Evolutionary conservation across 2,329 filamentous ascomycete species (phyloP), one percentile per base, ranked within the genome.

Genomic region (Fusarium compactum): DNA sequence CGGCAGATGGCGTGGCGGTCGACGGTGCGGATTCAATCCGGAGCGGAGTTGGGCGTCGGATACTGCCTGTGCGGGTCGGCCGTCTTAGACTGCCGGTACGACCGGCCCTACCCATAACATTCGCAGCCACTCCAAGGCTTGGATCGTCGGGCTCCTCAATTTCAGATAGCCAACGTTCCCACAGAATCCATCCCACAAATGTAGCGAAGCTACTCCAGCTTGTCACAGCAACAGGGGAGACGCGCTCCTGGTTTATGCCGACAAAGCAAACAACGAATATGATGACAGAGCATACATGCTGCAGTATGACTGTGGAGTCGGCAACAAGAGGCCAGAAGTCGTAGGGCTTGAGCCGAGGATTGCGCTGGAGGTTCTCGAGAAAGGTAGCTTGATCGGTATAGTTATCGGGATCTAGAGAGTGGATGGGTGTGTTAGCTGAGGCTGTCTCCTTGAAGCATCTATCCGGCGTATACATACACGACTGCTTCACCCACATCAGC

Each of bases 311-410:
- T 5, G 95, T 98, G 16, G 93, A 95, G 79, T 98, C 95, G 61
- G 94, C 93, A 53, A 98, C 94, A 34, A 99, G 86, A 11, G 95
- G 94, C 95, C 96, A 99, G 81, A 99, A 99, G 77, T 98, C 95
- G 80, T 99, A 99, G 0, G 95, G 95, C 72, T 96, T 92, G 55
- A 98, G 87, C 43, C 95, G 91, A 7, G 95, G 95, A 79, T 99
- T 99, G 50, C 95, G 90, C 80, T 99, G 95, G 20, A 99, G 89
- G 75, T 97, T 94, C 78, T 98, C 95, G 72, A 99, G 90, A 76
- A 99, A 99, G 3, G 96, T 98, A 65, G 93, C 93, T 78, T 96
- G 94, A 78, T 99, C 96, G 43, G 96, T 98, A 79, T 98, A 98
- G 80, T 99, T 99, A 80, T 99, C 96, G n/a, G 96, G 95, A 78